Evolutionary conservation across 2,329 filamentous ascomycete species (phyloP), one percentile per base, ranked within the genome.

Genomic region (Botrytis fabae): DNA sequence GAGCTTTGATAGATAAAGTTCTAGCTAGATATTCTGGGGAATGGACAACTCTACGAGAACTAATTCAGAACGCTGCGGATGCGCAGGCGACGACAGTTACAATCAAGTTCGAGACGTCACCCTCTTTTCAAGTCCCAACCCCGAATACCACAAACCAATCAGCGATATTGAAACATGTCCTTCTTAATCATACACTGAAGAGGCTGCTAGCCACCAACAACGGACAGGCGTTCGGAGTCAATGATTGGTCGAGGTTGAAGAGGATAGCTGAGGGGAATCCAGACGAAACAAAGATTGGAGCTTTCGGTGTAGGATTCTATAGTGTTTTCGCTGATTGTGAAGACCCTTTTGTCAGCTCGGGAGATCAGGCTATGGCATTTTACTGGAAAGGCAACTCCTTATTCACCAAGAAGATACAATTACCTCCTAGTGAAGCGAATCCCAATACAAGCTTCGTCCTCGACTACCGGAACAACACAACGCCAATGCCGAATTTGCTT

Each of bases 331-430:
- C 96, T 75, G 96, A 99, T 81, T 99, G 95, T 81, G 97, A 99
- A 82, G 94, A 98, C 78, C 96, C 96, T 0, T 98, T 99, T 80
- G 93, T 99, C 76, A 96, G 94, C 77, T 98, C 95, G 0, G 96
- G 96, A 0, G 89, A 88, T 75, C 91, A 97, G 82, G 95, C 94
- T 54, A 98, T 99, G 93, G 95, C 95, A 0, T 99, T 99, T 80
- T 99, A 98, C 84, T 99, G 96, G 97, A 98, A 98, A 82, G 95
- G 93, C n/a, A 98, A 98, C 81, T 93, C 94, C 8, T 87, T 99
- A 2, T 98, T 97, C 81, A 99, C 97, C 38, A 92, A 95, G 78
- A 93, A 94, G 77, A 87, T 96, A 35, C 90, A 91, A 77, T 84
- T 98, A 12, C 90, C 92, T 1, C 85, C 89, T 63, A 88, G 89